Percentiles rank a stretch among this genome's conserved stretches.
Evolutionary conservation across 805 yeast species (phyloP).

Genomic region (Schwanniomyces sp.): DNA sequence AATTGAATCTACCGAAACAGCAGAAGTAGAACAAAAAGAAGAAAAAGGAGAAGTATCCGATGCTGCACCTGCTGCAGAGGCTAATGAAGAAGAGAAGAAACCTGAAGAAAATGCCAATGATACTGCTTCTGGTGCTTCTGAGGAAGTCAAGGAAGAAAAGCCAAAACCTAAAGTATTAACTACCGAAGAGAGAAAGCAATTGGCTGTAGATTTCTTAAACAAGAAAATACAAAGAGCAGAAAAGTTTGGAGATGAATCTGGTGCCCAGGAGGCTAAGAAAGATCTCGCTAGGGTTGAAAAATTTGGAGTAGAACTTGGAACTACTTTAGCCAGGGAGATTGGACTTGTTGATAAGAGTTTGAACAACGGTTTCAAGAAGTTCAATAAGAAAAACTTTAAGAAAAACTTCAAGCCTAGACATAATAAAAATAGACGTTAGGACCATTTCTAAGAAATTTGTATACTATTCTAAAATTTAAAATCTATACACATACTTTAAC

Average conservation of each 20-base stretch:
- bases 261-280: conserved; percentile 54
- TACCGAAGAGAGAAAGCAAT: conserved; percentile 69
- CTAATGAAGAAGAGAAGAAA: conserved; percentile 10
- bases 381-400: conserved; percentile 6
- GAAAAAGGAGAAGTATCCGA: conserved; percentile 13
- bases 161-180: conserved; percentile 44
- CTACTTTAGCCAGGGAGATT: conserved; percentile 65
- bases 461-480: neutral
- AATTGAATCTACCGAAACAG: conserved; percentile 12
- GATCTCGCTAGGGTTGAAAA: conserved; percentile 73
- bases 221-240: conserved; percentile 70
- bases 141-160: conserved; percentile 17
- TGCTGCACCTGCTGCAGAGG: conserved; percentile 12
- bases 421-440: neutral
- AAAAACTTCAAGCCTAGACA: conserved; percentile 3
- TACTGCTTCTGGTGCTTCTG: conserved; percentile 9
- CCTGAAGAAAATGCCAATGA: conserved; percentile 13
- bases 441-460: neutral
- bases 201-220: conserved; percentile 65
- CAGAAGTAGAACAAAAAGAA: conserved; percentile 16
- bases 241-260: conserved; percentile 73
- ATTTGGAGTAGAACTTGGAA: conserved; percentile 75
- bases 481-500: neutral
- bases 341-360: conserved; percentile 49
- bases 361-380: conserved; percentile 17